These are phyloP conservation scores for Domatiomyces globalis DNA, from an alignment of 2,329 filamentous ascomycete genomes.

Conservation along the genomic window DNA sequence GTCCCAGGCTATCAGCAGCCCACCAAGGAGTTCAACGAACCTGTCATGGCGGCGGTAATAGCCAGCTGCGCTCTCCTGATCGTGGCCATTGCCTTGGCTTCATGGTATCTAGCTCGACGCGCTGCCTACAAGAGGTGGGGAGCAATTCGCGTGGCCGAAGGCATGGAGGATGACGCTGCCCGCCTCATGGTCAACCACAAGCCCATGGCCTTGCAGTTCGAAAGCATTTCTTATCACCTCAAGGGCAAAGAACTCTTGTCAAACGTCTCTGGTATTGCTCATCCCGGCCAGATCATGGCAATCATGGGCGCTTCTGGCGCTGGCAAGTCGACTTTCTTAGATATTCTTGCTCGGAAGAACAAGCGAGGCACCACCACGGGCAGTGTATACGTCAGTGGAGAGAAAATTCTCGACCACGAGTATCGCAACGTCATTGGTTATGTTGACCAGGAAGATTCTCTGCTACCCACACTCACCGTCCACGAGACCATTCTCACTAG, in stretches of 20 bases:
- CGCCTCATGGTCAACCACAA: conserved; percentile 87
- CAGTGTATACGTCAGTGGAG: conserved; percentile 84
- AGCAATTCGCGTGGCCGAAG: conserved; percentile 63
- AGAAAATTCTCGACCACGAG: conserved; percentile 69
- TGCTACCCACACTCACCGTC: conserved; percentile 88
- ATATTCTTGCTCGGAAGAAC: conserved; percentile 92
- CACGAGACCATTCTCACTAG: conserved; percentile 96
- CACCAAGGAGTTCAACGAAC: conserved; percentile 91
- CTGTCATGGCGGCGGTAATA: conserved; percentile 86
- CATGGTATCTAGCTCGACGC: conserved; percentile 80
- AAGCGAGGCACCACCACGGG: conserved; percentile 70
- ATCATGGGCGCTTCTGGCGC: conserved; percentile 98
- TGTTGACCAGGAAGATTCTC: conserved; percentile 95
- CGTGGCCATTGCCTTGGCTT: conserved; percentile 65
- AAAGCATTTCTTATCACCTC: conserved; percentile 71
- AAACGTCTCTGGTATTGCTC: conserved; percentile 70
- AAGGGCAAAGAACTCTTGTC: conserved; percentile 78
- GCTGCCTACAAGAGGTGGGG: conserved; percentile 48
- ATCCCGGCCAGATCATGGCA: conserved; percentile 85
- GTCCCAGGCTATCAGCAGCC: conserved; percentile 81
- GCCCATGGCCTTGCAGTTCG: conserved; percentile 74
- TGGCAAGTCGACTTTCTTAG: conserved; percentile 92
- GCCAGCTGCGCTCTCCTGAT: conserved; percentile 74
- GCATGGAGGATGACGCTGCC: conserved; percentile 72
- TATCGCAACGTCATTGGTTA: conserved; percentile 91